phyloP scores from a whole-genome alignment of 2,329 filamentous ascomycete genomes.

The Aspergillus japonicus region DNA sequence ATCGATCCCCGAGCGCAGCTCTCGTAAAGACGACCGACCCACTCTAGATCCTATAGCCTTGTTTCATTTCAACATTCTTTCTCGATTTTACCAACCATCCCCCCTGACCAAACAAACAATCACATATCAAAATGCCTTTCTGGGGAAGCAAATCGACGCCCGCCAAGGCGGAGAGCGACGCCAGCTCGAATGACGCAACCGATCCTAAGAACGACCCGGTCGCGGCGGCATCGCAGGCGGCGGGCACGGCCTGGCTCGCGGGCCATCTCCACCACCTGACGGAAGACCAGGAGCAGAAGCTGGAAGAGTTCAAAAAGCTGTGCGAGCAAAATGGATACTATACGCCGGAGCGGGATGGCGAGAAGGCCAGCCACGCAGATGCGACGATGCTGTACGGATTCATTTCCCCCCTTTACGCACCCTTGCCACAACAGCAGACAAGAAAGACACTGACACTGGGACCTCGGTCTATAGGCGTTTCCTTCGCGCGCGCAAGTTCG shows the following conservation, averaged over 20 bases:
- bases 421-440: not conserved
- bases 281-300: constrained; percentile 63
- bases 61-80: not conserved
- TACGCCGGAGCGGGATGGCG: constrained; percentile 35
- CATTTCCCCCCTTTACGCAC: not conserved
- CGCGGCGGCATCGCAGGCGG: constrained; percentile 37
- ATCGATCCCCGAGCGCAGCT: constrained; percentile 1
- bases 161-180: constrained; percentile 28
- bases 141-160: constrained; percentile 33
- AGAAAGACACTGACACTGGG: not conserved
- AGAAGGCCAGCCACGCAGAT: constrained; percentile 47
- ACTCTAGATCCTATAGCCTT: not conserved
- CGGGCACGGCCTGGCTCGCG: constrained; percentile 38
- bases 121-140: constrained; percentile 23
- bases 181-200: constrained; percentile 25
- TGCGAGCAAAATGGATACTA: constrained; percentile 62
- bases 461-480: constrained; percentile 61
- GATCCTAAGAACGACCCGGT: constrained; percentile 36
- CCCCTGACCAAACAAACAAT: not conserved
- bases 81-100: not conserved
- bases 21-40: not conserved
- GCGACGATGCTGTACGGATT: constrained; percentile 47
- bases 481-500: constrained; percentile 79
- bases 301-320: constrained; percentile 70
- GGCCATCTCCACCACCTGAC: constrained; percentile 81